A percentile compares a stretch with the other conserved stretches of the same genome.
Conservation (phyloP, 495 filamentous ascomycete genomes). For the Saxophila tyrrhenica region DNA sequence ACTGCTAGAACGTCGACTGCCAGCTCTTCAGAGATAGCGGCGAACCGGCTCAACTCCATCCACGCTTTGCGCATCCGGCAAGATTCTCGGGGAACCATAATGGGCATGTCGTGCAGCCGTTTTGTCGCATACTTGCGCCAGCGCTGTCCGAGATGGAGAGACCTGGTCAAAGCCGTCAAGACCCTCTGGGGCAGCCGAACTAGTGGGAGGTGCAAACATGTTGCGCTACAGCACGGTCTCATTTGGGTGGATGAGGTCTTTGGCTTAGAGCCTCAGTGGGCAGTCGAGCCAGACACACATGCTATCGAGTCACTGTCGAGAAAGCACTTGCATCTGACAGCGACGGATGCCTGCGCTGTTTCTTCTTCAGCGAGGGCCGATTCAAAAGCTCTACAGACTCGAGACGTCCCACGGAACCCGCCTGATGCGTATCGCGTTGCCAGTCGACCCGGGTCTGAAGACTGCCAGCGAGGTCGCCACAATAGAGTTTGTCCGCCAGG, state of each 20-base stretch:
- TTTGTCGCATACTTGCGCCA: no score
- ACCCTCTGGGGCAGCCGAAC: no score
- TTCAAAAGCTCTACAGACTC: background rate
- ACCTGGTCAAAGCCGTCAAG: no score
- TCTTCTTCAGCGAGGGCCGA: background rate
- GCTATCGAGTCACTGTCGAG: background rate
- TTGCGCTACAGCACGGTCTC: background rate
- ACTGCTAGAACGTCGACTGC: no score
- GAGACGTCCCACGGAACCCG: background rate
- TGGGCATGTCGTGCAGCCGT: no score
- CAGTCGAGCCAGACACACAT: background rate
- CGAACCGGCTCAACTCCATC: no score
- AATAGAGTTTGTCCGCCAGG: constrained; percentile 33
- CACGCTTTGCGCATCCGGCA: no score
- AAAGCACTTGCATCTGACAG: background rate
- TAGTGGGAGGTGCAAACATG: no score
- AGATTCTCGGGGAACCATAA: no score
- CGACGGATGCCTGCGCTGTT: background rate
- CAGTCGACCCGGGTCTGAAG: constrained; percentile 42
- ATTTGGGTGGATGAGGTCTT: background rate
- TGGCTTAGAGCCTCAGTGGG: background rate
- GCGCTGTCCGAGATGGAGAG: no score
- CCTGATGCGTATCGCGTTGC: constrained; percentile 43
- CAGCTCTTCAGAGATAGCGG: no score
- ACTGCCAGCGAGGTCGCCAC: constrained; percentile 47